These are phyloP conservation scores for Leccinum subatratum DNA, from an alignment of 1,284 basidiomycete genomes.

Conservation along the genomic window DNA sequence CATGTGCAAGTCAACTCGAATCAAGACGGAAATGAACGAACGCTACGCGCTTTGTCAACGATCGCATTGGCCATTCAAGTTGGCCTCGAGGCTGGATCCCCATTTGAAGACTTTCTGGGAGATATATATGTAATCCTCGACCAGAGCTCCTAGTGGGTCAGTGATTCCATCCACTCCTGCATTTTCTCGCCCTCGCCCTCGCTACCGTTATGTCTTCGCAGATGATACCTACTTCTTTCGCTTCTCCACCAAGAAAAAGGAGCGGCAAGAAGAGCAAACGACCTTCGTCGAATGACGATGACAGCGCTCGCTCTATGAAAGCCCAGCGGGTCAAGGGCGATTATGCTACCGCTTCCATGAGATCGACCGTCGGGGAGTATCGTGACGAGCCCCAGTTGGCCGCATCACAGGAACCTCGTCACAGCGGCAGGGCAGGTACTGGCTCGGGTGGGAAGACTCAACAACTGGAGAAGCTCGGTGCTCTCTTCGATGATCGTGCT, in stretches of 20 bases:
- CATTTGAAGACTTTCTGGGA: neutral
- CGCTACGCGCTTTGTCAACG: too few species aligned
- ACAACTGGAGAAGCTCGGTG: neutral
- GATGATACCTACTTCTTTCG: neutral
- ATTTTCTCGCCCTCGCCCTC: neutral
- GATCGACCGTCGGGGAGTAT: neutral
- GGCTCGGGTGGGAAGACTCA: neutral
- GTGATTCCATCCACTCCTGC: neutral
- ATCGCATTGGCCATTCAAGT: too few species aligned
- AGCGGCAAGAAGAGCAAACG: neutral
- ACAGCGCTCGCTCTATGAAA: neutral
- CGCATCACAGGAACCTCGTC: neutral
- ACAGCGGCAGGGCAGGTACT: neutral
- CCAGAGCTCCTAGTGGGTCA: neutral
- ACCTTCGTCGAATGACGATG: neutral
- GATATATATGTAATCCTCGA: neutral
- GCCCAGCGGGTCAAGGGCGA: neutral
- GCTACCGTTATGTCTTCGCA: neutral
- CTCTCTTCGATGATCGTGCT: neutral
- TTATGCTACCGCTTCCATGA: neutral
- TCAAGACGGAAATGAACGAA: neutral
- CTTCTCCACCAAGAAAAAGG: neutral
- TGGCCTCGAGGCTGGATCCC: neutral
- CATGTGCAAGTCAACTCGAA: conserved; percentile 33
- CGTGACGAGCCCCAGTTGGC: neutral